These are phyloP conservation scores for Dothideomycetes sp. DNA, from an alignment of 2,329 filamentous ascomycete genomes.

Conservation along the genomic window DNA sequence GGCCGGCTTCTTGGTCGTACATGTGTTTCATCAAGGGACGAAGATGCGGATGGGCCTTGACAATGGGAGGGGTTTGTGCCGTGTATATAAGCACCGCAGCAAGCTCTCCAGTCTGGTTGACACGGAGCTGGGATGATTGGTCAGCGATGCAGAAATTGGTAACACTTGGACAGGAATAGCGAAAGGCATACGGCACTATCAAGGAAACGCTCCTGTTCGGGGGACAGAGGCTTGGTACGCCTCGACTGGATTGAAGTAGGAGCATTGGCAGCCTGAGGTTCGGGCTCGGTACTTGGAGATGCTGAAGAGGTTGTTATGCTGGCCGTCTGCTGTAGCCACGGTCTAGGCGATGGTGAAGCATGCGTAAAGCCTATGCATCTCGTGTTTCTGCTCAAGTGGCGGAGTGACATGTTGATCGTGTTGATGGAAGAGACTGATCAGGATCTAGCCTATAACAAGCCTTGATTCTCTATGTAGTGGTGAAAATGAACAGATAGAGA, in stretches of 20 bases:
- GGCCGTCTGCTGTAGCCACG: constrained; percentile 4
- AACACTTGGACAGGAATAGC: not conserved
- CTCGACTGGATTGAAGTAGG: constrained; percentile 10
- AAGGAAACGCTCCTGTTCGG: constrained; percentile 64
- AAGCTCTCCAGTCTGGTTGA: constrained; percentile 97
- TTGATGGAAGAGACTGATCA: too few relatives aligned
- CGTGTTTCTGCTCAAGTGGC: constrained; percentile 5
- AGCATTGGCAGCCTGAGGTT: constrained; percentile 13
- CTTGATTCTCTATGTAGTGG: too few relatives aligned
- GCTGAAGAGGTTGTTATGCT: constrained; percentile 15
- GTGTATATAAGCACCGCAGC: constrained; percentile 91
- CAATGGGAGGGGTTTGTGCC: constrained; percentile 74
- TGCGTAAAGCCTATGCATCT: constrained; percentile 3
- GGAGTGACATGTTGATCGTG: constrained; percentile 9
- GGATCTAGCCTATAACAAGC: too few relatives aligned
- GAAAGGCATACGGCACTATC: constrained; percentile 53
- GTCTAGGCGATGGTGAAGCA: constrained; percentile 1
- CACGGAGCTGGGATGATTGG: constrained; percentile 54
- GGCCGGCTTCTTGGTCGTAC: constrained; percentile 90
- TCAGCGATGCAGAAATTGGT: constrained; percentile 5
- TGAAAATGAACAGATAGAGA: too few relatives aligned
- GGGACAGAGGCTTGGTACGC: constrained; percentile 43
- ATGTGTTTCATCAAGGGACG: constrained; percentile 91
- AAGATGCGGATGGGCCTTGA: constrained; percentile 74
- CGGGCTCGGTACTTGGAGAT: constrained; percentile 16